phyloP scores from a whole-genome alignment of 2,329 filamentous ascomycete genomes.

The Aspergillus puulaauensis region DNA sequence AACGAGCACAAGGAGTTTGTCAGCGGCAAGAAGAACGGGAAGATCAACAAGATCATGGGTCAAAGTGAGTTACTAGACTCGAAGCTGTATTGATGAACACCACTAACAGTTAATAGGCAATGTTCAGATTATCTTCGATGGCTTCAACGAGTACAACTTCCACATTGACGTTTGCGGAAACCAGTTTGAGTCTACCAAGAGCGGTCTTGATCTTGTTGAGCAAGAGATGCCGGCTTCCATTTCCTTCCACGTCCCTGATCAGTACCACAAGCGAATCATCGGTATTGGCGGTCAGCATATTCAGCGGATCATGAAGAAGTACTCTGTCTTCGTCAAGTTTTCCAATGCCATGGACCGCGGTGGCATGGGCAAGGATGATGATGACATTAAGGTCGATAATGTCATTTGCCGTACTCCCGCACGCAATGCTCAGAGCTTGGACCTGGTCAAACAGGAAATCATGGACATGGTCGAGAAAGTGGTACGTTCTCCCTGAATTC shows the following conservation, averaged over 20 bases:
- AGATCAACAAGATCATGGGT: conserved; percentile 99
- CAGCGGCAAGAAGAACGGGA: conserved; percentile 98
- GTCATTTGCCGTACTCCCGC: conserved; percentile 97
- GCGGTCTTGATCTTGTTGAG: conserved; percentile 87
- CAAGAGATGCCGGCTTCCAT: conserved; percentile 99
- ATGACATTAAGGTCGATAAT: conserved; percentile 98
- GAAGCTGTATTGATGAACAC: conserved; percentile 18
- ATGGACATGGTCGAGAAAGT: conserved; percentile 99
- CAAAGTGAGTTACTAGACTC: conserved; percentile 65
- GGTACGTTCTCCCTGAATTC: conserved; percentile 50
- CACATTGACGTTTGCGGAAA: conserved; percentile 96
- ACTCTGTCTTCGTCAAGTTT: conserved; percentile 99
- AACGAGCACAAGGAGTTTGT: conserved; percentile 99
- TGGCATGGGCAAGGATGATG: conserved; percentile 89
- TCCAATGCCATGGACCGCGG: conserved; percentile 98
- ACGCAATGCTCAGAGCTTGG: conserved; percentile 92
- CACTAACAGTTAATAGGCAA: conserved; percentile 57
- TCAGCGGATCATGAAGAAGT: conserved; percentile 99
- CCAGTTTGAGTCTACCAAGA: conserved; percentile 91
- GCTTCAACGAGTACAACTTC: conserved; percentile 99
- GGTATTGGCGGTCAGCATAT: conserved; percentile 98
- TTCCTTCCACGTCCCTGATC: conserved; percentile 97
- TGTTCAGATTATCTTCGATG: conserved; percentile 98
- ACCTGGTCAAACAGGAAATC: conserved; percentile 97
- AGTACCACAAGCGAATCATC: conserved; percentile 99